Evolutionary conservation across 768 basidiomycete genomes (phyloP), one percentile per base, ranked within the genome.

Genomic region (Boletus vinaceobasis): DNA sequence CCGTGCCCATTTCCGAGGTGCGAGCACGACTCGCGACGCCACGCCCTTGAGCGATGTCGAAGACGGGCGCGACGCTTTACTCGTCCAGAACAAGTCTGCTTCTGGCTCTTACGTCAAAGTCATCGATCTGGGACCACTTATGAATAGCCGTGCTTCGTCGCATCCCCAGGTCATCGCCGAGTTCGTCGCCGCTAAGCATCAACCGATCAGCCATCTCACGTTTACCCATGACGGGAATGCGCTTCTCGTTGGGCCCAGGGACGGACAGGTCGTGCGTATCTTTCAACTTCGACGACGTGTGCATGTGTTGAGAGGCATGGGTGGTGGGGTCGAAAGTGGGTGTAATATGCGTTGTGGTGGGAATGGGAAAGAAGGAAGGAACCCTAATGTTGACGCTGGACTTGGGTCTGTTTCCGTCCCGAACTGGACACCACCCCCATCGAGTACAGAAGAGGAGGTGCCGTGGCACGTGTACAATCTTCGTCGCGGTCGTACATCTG

Each of bases 401-500:
- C 31, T 36, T 38, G 49, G 40, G 17, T 47, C 52, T 1, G 45
- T 44, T 32, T 43, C 48, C 23, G 40, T 48, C 13, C 13, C 49
- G 7, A 51, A 50, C 17, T 49, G 53, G 54, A 44, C 52, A 14
- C 21, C 57, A 26, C 14, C 49, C 1, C 23, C 43, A 29, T 42
- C 43, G 17, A 47, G 42, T n/a, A 8, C 47, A 11, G 59, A 61
- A 53, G 52, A 57, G 51, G 53, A 65, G 27, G 60, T 65, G 14
- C 75, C 79, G 8, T 79, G 76, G 72, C 85, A 86, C 57, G 55
- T 87, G 53, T 93, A 93, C 57, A 80, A 83, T 56, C 73, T 93
- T 21, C 75, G 79, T 42, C 75, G 90, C n/a, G 90, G 90, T 6
- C 74, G 80, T 26, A 90, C 88, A n/a, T 75, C 77, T 3, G 88